These are phyloP conservation scores for Phytophthora vignae DNA, from an alignment of 352 stramenopile species.

Conservation along the genomic window DNA sequence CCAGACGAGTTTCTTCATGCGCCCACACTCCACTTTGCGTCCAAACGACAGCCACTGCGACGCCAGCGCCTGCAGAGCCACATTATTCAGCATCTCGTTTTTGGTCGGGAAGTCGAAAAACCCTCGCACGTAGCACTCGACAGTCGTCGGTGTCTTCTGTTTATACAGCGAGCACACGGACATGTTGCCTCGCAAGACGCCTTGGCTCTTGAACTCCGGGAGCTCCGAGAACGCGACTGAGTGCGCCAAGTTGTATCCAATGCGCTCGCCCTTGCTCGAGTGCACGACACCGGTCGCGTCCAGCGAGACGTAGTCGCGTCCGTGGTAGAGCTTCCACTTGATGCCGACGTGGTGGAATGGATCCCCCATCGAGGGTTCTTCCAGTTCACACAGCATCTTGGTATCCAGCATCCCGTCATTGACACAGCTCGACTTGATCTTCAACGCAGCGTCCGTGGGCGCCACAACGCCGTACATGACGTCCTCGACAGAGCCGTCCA, in stretches of 20 bases:
- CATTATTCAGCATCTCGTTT: slow-evolving; percentile 37
- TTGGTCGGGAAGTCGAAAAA: slow-evolving; percentile 49
- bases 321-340: slow-evolving; percentile 50
- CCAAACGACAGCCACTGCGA: slow-evolving; percentile 40
- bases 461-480: slow-evolving; percentile 58
- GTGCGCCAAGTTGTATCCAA: slow-evolving; percentile 55
- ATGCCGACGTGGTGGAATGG: slow-evolving; percentile 52
- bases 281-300: slow-evolving; percentile 42
- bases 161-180: slow-evolving; percentile 52
- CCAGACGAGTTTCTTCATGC: slow-evolving; percentile 60
- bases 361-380: slow-evolving; percentile 30
- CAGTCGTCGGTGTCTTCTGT: slow-evolving; percentile 35
- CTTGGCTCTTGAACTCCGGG: slow-evolving; percentile 28
- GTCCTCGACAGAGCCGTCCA: slow-evolving; percentile 58
- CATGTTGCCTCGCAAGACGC: slow-evolving; percentile 49
- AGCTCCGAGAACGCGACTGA: slow-evolving; percentile 50
- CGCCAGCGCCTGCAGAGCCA: slow-evolving; percentile 33
- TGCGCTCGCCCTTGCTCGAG: slow-evolving; percentile 28
- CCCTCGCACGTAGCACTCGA: slow-evolving; percentile 49
- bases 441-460: slow-evolving; percentile 40
- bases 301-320: slow-evolving; percentile 56
- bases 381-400: slow-evolving; percentile 47
- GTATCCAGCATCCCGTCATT: slow-evolving; percentile 54
- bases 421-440: slow-evolving; percentile 51
- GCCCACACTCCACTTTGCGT: slow-evolving; percentile 35